phyloP scores from a whole-genome alignment of 768 basidiomycete species.

The Phlebiopsis gigantea region DNA sequence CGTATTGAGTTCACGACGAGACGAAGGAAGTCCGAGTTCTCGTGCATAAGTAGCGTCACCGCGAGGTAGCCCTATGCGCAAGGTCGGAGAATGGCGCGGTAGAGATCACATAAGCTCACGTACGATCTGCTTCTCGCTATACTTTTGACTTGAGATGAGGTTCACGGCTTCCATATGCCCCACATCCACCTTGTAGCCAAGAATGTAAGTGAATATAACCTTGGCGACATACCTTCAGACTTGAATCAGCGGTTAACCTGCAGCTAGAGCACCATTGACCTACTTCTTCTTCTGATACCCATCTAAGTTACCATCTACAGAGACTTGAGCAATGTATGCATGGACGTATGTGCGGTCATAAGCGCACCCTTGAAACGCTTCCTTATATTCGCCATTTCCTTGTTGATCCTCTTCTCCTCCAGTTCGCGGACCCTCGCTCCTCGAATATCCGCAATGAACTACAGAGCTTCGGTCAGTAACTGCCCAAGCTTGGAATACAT shows the following conservation, averaged over 20 bases:
- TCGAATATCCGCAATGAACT: constrained; percentile 99
- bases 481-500: neutral
- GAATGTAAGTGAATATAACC: constrained; percentile 97
- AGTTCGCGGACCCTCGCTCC: constrained; percentile 94
- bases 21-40: constrained; percentile 95
- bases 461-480: neutral
- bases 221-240: constrained; percentile 86
- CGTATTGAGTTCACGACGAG: constrained; percentile 97
- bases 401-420: constrained; percentile 98
- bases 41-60: constrained; percentile 95
- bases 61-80: constrained; percentile 88
- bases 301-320: constrained; percentile 74
- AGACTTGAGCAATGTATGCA: neutral
- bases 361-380: constrained; percentile 93
- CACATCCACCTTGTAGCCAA: constrained; percentile 98
- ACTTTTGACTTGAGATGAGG: constrained; percentile 90
- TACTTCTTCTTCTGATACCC: constrained; percentile 94
- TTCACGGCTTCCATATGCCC: constrained; percentile 99
- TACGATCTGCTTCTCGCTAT: constrained; percentile 99
- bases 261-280: constrained; percentile 17
- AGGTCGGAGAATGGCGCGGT: neutral
- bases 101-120: constrained; percentile 24
- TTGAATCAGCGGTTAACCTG: neutral
- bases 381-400: constrained; percentile 99
- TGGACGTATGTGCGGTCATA: neutral